A percentile compares a stretch with the other conserved stretches of the same genome.
Evolutionary conservation across 257 asterid species (phyloP).

Genomic region (Gentiana macrophylla): DNA sequence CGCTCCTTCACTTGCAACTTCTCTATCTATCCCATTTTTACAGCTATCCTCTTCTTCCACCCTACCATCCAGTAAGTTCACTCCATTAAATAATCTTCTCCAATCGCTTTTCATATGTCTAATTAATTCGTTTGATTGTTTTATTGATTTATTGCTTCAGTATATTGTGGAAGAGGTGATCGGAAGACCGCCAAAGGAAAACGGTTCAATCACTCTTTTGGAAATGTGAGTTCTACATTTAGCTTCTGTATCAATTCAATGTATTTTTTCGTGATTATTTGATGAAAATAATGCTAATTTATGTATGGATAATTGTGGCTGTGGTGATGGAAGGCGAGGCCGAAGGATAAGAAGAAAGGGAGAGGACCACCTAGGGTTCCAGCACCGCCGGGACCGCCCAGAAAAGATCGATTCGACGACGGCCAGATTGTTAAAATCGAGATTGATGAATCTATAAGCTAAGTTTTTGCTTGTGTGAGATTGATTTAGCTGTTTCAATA

Average conservation of each 20-base stretch:
- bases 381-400: slow-evolving; percentile 81
- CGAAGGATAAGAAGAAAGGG: slow-evolving; percentile 71
- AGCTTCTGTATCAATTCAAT: too few relatives aligned
- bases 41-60: slow-evolving; percentile 15
- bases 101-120: neutral
- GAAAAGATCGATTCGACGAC: slow-evolving; percentile 79
- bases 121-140: neutral
- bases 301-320: neutral
- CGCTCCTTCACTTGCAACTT: slow-evolving; percentile 8
- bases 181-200: slow-evolving; percentile 90
- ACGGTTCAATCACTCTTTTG: slow-evolving; percentile 90
- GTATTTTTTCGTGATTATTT: slow-evolving; percentile 2
- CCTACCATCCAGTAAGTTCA: slow-evolving; percentile 48
- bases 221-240: slow-evolving; percentile 47
- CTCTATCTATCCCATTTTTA: slow-evolving; percentile 7
- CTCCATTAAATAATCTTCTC: neutral
- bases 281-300: neutral
- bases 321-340: slow-evolving; percentile 56
- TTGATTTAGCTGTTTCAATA: slow-evolving; percentile 2
- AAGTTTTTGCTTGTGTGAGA: slow-evolving; percentile 1
- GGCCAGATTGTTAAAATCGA: slow-evolving; percentile 70
- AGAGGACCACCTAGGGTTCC: slow-evolving; percentile 96
- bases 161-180: slow-evolving; percentile 93
- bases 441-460: slow-evolving; percentile 45
- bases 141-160: slow-evolving; percentile 20